Evolutionary conservation across 257 asterid genomes (phyloP).

Genomic region (Primulina eburnea): DNA sequence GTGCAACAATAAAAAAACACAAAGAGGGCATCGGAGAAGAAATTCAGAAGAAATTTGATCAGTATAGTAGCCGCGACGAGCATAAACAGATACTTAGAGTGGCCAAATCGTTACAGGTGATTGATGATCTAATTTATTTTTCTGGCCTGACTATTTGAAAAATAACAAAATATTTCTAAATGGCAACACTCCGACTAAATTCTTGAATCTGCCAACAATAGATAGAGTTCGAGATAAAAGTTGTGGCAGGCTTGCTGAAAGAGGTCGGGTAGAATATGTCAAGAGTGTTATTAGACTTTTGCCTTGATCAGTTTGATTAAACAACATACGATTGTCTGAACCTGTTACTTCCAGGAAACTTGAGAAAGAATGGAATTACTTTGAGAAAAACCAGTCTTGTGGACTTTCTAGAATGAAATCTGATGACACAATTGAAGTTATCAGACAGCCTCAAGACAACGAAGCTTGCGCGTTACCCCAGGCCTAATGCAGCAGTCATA

Average conservation of each 20-base stretch:
- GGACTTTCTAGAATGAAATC: slow-evolving; percentile 40
- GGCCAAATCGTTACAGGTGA: slow-evolving; percentile 41
- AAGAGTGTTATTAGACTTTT: slow-evolving; percentile 9
- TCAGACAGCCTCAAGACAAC: slow-evolving; percentile 32
- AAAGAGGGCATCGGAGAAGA: slow-evolving; percentile 35
- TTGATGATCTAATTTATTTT: neutral
- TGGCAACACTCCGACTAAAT: neutral
- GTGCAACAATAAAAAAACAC: slow-evolving; percentile 38
- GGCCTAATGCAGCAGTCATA: slow-evolving; percentile 11
- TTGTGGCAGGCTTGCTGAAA: slow-evolving; percentile 44
- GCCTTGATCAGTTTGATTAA: neutral
- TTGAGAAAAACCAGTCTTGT: slow-evolving; percentile 41
- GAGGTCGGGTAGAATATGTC: slow-evolving; percentile 39
- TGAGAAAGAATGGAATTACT: slow-evolving; percentile 37
- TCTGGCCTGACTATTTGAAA: neutral
- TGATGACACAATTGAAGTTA: slow-evolving; percentile 27
- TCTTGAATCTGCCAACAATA: neutral
- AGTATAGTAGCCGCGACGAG: slow-evolving; percentile 26
- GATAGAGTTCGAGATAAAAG: slow-evolving; percentile 49
- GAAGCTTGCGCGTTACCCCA: slow-evolving; percentile 9
- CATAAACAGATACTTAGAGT: slow-evolving; percentile 28
- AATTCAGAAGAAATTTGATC: slow-evolving; percentile 20
- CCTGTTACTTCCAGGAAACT: slow-evolving; percentile 34
- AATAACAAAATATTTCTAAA: neutral
- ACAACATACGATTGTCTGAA: neutral